A percentile compares a stretch with the other conserved stretches of the same genome.
phyloP scores from a whole-genome alignment of 306 rosid genomes.

The Geum urbanum region DNA sequence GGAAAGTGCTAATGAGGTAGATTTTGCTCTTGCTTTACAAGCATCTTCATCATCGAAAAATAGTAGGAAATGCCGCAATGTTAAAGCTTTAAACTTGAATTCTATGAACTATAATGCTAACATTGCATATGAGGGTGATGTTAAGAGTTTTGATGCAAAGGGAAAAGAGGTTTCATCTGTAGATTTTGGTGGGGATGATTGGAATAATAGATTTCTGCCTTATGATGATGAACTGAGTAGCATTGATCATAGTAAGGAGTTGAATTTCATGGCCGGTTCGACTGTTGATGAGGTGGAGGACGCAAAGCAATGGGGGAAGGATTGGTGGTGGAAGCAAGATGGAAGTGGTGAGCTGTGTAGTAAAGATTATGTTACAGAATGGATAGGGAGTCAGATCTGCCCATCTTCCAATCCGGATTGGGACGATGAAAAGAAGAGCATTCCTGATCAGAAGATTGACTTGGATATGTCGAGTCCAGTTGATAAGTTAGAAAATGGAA shows the following conservation, averaged over 20 bases:
- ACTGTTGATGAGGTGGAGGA: conserved; percentile 52
- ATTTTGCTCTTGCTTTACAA: conserved; percentile 91
- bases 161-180: conserved; percentile 67
- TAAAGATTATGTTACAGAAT: conserved; percentile 88
- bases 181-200: conserved; percentile 59
- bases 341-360: conserved; percentile 77
- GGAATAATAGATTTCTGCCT: conserved; percentile 68
- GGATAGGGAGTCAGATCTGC: conserved; percentile 97
- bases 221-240: conserved; percentile 75
- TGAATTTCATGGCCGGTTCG: conserved; percentile 37
- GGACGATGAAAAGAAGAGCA: conserved; percentile 71
- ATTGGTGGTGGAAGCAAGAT: conserved; percentile 98
- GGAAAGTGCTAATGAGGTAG: conserved; percentile 80
- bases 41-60: conserved; percentile 83
- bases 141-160: conserved; percentile 42
- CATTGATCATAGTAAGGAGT: conserved; percentile 70
- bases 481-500: conserved; percentile 42
- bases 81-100: conserved; percentile 58
- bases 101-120: conserved; percentile 61
- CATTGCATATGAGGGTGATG: conserved; percentile 56
- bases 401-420: conserved; percentile 68
- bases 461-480: conserved; percentile 40
- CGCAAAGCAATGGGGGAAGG: conserved; percentile 79
- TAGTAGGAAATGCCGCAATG: conserved; percentile 48
- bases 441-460: conserved; percentile 37